Base-by-base conservation (phyloP, 805 yeast species). In the Sugiyamaella smithiae region DNA sequence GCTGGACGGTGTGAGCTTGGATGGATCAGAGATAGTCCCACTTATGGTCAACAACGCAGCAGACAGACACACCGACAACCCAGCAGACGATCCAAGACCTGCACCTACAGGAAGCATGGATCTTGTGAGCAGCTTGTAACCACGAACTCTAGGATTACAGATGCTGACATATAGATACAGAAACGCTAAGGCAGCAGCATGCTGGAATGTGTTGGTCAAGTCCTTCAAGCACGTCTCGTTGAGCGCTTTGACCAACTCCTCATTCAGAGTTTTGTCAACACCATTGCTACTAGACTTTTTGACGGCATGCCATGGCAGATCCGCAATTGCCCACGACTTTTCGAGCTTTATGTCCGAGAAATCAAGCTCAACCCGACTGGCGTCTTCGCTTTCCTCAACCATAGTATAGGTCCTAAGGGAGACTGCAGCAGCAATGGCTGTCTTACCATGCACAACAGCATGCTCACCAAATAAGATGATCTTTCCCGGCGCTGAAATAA, bases 391-490 rank as follows among this genome's bases (percentile, higher is more conserved):
- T 1, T 57, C 54, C 16, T 77, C 73, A 1, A 86, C 93, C 17
- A 85, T 68, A 5, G 90, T 67, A 59, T 88, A 91, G 0, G 97
- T 86, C 59, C 97, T 77, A 50, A 93, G 71, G 5, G 93, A 84
- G 7, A 91, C 77, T 3, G 97, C 93, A 0, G 98, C 97, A 1
- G 99, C 98, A 45, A 93, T 86, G 9, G 97, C 98, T 1, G 97
- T 97, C 70, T 81, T 86, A 40, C 86, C 83, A 64, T 86, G 87
- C 0, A 93, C 99, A 1, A 95, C 98, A 5, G 97, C 86, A 62
- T 93, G 99, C 63, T 93, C 99, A 19, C 99, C 99, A 65, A 90
- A 93, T 29, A 93, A 74, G 58, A 93, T 93, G 40, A 89, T 96
- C 62, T 93, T 93, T 3, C 99, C 99, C 0, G 99, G 99, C 0